Evolutionary conservation across 2,329 filamentous ascomycete genomes (phyloP).

Genomic region (Cladosporium cucumerinum): DNA sequence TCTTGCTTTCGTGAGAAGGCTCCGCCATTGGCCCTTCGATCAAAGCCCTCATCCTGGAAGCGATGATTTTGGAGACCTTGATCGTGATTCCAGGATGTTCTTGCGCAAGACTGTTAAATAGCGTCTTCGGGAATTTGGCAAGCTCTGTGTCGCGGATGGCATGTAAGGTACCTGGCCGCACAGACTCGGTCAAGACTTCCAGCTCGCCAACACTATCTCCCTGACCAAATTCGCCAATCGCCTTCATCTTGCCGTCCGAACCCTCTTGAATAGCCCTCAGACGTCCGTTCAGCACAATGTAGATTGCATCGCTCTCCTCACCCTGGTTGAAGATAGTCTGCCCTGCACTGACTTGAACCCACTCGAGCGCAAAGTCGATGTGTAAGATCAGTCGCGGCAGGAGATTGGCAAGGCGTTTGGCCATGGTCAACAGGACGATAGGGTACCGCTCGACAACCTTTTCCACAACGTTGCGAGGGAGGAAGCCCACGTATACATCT

Average conservation of each 20-base stretch:
- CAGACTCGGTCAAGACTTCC: conserved; percentile 92
- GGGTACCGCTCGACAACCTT: conserved; percentile 91
- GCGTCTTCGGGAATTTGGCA: conserved; percentile 88
- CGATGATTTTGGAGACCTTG: conserved; percentile 98
- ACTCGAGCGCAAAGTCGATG: conserved; percentile 97
- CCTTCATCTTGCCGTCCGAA: conserved; percentile 75
- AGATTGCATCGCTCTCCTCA: conserved; percentile 97
- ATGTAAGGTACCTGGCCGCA: conserved; percentile 84
- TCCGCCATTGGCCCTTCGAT: conserved; percentile 72
- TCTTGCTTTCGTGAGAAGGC: conserved; percentile 43
- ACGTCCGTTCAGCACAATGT: conserved; percentile 92
- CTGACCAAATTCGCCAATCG: conserved; percentile 89
- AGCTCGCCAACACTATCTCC: conserved; percentile 97
- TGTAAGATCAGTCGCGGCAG: conserved; percentile 87
- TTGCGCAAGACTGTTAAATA: conserved; percentile 96
- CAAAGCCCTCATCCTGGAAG: conserved; percentile 84
- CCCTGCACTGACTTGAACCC: conserved; percentile 93
- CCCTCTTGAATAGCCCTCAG: conserved; percentile 79
- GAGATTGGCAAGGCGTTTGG: conserved; percentile 85
- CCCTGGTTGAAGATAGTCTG: conserved; percentile 91
- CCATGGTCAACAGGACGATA: conserved; percentile 89
- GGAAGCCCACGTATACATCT: conserved; percentile 94
- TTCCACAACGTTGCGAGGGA: conserved; percentile 81
- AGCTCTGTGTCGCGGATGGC: conserved; percentile 95
- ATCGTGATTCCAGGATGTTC: conserved; percentile 98